Conservation (phyloP, 768 basidiomycete genomes). For the Trametes coccinea region DNA sequence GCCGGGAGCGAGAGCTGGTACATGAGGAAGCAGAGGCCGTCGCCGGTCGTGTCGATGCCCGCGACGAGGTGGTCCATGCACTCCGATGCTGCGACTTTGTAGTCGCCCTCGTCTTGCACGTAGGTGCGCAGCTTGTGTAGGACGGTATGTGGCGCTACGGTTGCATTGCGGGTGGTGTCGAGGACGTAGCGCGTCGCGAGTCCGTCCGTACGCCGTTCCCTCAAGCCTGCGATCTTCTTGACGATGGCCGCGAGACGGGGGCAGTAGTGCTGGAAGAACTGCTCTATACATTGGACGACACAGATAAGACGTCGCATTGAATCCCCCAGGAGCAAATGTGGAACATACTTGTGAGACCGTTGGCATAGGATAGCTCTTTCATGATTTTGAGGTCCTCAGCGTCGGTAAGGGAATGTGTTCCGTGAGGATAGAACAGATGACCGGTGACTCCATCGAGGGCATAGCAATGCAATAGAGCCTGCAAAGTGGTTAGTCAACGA, state of each 20-base stretch:
- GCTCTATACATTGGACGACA: constrained; percentile 1
- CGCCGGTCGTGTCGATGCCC: constrained; percentile 27
- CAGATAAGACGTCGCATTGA: neutral
- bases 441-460: constrained; percentile 24
- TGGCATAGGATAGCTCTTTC: constrained; percentile 23
- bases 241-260: constrained; percentile 1
- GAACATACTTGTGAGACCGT: no score
- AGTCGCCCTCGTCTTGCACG: neutral
- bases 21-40: constrained; percentile 29
- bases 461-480: constrained; percentile 24
- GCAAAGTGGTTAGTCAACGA: neutral
- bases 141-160: constrained; percentile 23
- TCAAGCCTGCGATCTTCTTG: neutral
- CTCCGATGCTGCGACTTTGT: constrained; percentile 21
- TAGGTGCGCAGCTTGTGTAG: constrained; percentile 22
- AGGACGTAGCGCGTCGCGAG: constrained; percentile 20
- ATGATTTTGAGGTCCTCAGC: constrained; percentile 15
- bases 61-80: constrained; percentile 28
- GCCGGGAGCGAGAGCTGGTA: constrained; percentile 26
- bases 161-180: constrained; percentile 2
- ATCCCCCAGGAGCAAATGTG: constrained; percentile 5
- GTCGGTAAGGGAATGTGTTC: constrained; percentile 16
- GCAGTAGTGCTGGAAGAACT: constrained; percentile 20
- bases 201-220: neutral
- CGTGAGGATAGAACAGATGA: constrained; percentile 25